These are phyloP conservation scores for Botrytis cinerea DNA, from an alignment of 2,329 filamentous ascomycete species.

Conservation along the genomic window DNA sequence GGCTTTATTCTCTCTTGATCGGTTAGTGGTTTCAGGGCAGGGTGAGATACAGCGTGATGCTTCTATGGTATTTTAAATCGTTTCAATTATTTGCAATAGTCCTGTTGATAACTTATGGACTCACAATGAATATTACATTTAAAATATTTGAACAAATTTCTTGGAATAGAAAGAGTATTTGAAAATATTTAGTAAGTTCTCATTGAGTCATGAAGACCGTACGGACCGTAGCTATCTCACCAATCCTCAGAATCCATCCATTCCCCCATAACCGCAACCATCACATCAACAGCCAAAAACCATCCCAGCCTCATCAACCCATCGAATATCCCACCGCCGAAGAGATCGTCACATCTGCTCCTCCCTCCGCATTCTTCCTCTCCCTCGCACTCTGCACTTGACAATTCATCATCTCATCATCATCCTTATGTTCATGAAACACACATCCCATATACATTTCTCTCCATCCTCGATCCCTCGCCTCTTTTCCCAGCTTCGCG, in stretches of 20 bases:
- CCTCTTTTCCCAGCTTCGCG: no score
- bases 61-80: not conserved
- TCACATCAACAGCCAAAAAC: not conserved
- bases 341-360: not conserved
- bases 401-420: not conserved
- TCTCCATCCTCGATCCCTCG: no score
- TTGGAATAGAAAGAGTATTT: accelerated
- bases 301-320: not conserved
- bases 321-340: not conserved
- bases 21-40: accelerated
- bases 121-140: not conserved
- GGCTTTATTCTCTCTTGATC: accelerated
- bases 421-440: not conserved
- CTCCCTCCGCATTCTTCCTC: not conserved
- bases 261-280: not conserved
- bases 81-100: accelerated
- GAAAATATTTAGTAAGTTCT: not conserved
- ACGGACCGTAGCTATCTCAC: not conserved
- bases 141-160: not conserved
- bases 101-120: accelerated
- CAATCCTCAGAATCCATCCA: not conserved
- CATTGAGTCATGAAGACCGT: not conserved
- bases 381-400: not conserved
- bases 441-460: not conserved
- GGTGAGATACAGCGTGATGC: accelerated